Conservation (phyloP, 257 asterid genomes). For the Coffea canephora region DNA sequence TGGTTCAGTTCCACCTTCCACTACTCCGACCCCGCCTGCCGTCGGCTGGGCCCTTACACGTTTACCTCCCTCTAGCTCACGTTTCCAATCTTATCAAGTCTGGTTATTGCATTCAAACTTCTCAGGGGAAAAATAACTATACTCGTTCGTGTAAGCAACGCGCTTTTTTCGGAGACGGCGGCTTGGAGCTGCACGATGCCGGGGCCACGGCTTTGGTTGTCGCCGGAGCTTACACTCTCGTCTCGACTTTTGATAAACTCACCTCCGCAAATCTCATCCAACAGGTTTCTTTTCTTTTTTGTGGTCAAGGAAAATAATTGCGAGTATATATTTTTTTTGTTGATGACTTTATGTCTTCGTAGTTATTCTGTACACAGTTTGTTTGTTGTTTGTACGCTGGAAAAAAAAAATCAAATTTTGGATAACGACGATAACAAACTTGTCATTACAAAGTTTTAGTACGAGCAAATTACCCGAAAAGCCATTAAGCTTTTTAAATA, state of each 20-base stretch:
- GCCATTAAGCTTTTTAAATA: too few species aligned
- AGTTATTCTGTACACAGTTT: too few species aligned
- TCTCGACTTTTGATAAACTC: conserved; percentile 66
- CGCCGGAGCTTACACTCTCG: conserved; percentile 76
- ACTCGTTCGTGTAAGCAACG: conserved; percentile 26
- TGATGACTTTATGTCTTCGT: too few species aligned
- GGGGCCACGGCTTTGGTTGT: conserved; percentile 70
- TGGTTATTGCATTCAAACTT: neutral
- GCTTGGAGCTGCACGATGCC: conserved; percentile 50
- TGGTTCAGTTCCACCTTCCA: conserved; percentile 9
- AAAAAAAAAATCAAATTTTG: too few species aligned
- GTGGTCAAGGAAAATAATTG: too few species aligned
- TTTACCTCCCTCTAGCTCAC: conserved; percentile 7
- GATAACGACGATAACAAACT: too few species aligned
- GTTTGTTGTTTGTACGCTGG: too few species aligned
- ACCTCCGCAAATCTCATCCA: conserved; percentile 61
- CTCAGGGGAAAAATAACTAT: neutral
- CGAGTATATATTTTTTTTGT: too few species aligned
- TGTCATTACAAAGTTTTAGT: too few species aligned
- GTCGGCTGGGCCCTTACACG: neutral
- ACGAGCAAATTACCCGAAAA: too few species aligned
- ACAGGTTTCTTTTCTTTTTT: conserved; percentile 45
- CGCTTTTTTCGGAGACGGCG: conserved; percentile 31
- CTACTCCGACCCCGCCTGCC: conserved; percentile 14
- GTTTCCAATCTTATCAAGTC: neutral